Evolutionary conservation across 2,329 filamentous ascomycete genomes (phyloP).

Genomic region (Fusarium sp.): DNA sequence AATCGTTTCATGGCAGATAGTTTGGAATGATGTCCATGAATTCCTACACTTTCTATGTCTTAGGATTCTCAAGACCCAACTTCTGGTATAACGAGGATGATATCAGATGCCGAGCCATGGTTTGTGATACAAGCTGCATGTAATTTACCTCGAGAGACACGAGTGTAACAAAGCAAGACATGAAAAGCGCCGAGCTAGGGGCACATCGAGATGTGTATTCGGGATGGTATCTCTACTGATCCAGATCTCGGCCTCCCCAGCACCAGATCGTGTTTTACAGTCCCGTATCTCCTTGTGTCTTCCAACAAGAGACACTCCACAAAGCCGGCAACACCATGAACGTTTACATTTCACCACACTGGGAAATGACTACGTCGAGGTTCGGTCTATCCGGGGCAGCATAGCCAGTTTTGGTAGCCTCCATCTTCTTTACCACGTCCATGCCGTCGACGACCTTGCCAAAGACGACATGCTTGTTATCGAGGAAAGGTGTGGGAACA

Average conservation of each 20-base stretch:
- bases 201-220: slow-evolving; percentile 18
- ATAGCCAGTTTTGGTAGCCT: slow-evolving; percentile 84
- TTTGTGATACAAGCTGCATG: not conserved
- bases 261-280: not conserved
- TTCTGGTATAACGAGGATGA: not conserved
- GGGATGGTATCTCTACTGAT: slow-evolving; percentile 33
- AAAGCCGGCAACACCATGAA: not conserved
- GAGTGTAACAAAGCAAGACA: slow-evolving; percentile 17
- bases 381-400: slow-evolving; percentile 81
- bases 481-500: slow-evolving; percentile 84
- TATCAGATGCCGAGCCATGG: not conserved
- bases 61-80: not conserved
- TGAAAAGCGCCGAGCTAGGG: slow-evolving; percentile 30
- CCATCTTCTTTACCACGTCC: slow-evolving; percentile 92
- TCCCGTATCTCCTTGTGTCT: not conserved
- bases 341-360: slow-evolving; percentile 93
- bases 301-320: not conserved
- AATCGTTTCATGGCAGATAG: not conserved
- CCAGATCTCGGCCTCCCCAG: slow-evolving; percentile 14
- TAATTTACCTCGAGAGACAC: slow-evolving; percentile 1
- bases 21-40: not conserved
- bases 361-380: slow-evolving; percentile 82
- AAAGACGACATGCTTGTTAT: slow-evolving; percentile 95
- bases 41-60: not conserved
- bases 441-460: slow-evolving; percentile 90